phyloP scores from a whole-genome alignment of 208 protist species.

The Trypanosoma theileri region DNA sequence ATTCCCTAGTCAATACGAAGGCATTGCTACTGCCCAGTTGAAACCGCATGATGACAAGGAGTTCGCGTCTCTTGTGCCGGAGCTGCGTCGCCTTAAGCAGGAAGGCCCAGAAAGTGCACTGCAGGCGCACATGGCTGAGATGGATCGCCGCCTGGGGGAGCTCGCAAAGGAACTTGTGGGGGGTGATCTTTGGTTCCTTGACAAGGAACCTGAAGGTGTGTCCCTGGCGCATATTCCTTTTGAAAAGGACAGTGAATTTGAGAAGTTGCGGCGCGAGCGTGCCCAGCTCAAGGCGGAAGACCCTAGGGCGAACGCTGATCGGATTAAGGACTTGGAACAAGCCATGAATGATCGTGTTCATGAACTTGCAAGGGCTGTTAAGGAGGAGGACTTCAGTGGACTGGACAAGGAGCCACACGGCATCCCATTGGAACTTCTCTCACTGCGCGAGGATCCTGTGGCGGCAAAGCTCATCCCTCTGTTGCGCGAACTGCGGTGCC shows the following conservation, averaged over 20 bases:
- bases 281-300: slow-evolving; percentile 44
- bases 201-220: slow-evolving; percentile 50
- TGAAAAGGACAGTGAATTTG: slow-evolving; percentile 47
- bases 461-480: slow-evolving; percentile 43
- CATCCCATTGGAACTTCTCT: slow-evolving; percentile 64
- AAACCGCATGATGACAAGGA: slow-evolving; percentile 33
- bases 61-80: slow-evolving; percentile 32
- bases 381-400: slow-evolving; percentile 51
- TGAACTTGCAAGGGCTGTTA: slow-evolving; percentile 43
- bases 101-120: slow-evolving; percentile 27
- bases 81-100: slow-evolving; percentile 19
- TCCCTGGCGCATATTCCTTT: slow-evolving; percentile 41
- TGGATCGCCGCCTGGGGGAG: slow-evolving; percentile 61
- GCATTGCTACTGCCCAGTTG: slow-evolving; percentile 41
- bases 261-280: slow-evolving; percentile 43
- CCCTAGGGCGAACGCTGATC: slow-evolving; percentile 54
- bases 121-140: slow-evolving; percentile 30
- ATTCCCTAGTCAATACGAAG: slow-evolving; percentile 48
- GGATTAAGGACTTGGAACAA: slow-evolving; percentile 46
- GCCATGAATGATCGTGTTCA: slow-evolving; percentile 55
- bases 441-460: slow-evolving; percentile 49
- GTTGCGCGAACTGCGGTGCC: slow-evolving; percentile 37
- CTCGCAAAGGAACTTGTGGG: slow-evolving; percentile 58
- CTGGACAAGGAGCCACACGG: slow-evolving; percentile 58
- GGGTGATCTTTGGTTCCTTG: slow-evolving; percentile 82